Percentiles rank a stretch among this genome's conserved stretches.
These are phyloP conservation scores for Solanum pinnatisectum DNA, from an alignment of 257 asterid species.

Conservation along the genomic window DNA sequence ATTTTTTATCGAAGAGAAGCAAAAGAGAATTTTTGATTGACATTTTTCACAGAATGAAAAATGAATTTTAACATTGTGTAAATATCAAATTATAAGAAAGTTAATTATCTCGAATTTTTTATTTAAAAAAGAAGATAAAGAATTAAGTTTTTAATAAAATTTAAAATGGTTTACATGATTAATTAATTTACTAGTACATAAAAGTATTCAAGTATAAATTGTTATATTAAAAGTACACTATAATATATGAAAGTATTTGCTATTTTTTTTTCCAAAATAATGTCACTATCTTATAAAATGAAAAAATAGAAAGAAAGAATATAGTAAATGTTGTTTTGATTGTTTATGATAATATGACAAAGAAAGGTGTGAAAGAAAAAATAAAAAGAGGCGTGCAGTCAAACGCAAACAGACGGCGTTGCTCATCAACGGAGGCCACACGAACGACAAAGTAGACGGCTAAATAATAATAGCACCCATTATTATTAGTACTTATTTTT, in stretches of 20 bases:
- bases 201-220: not conserved
- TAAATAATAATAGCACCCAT: conserved; percentile 4
- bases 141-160: too few relatives aligned
- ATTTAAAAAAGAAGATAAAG: too few relatives aligned
- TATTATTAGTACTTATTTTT: not conserved
- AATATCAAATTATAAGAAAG: not conserved
- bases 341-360: not conserved
- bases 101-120: not conserved
- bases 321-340: not conserved
- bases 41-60: not conserved
- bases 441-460: conserved; percentile 37
- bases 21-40: not conserved
- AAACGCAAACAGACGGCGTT: conserved; percentile 21
- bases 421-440: conserved; percentile 15
- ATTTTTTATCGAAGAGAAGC: not conserved
- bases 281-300: not conserved
- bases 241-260: not conserved
- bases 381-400: not conserved
- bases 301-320: not conserved
- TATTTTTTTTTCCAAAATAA: not conserved
- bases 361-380: not conserved
- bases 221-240: not conserved
- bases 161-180: not conserved
- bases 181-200: not conserved
- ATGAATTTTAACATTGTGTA: not conserved